phyloP scores from a whole-genome alignment of 352 stramenopile species.

The Phytophthora cactorum region DNA sequence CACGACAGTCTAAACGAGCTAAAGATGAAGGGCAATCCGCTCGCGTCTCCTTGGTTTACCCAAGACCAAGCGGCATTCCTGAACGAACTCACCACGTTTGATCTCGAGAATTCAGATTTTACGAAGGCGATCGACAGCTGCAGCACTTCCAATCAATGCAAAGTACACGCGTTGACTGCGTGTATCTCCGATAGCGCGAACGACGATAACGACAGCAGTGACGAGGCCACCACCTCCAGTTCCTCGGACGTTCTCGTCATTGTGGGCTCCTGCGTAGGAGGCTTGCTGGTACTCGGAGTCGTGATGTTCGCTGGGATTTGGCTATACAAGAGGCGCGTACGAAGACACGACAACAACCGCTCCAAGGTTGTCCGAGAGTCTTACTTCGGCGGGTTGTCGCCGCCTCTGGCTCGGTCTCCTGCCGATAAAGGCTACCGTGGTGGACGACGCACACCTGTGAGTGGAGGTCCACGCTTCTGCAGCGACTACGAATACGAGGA shows the following conservation, averaged over 20 bases:
- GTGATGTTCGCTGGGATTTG: conserved; percentile 28
- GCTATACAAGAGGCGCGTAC: conserved; percentile 25
- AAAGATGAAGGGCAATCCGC: conserved; percentile 53
- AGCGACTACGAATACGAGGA: conserved; percentile 33
- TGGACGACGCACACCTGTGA: conserved; percentile 32
- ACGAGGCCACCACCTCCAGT: conserved; percentile 1
- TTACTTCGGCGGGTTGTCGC: conserved; percentile 44
- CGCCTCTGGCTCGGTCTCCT: conserved; percentile 34
- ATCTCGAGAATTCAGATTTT: conserved; percentile 48
- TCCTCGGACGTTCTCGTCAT: conserved; percentile 27
- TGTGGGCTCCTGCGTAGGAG: conserved; percentile 48
- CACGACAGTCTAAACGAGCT: conserved; percentile 52
- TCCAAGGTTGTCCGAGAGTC: conserved; percentile 34
- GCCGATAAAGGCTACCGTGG: conserved; percentile 34
- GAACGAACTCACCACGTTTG: conserved; percentile 29
- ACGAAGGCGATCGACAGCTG: conserved; percentile 36
- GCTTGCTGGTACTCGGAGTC: conserved; percentile 35
- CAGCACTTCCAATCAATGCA: conserved; percentile 15
- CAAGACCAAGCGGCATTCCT: conserved; percentile 39
- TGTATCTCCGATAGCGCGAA: conserved; percentile 35
- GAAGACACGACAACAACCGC: conserved; percentile 1
- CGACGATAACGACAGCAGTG: conserved; percentile 23
- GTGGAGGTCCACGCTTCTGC: conserved; percentile 22
- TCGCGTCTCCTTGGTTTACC: conserved; percentile 49
- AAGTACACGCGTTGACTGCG: conserved; percentile 35